Percentiles rank a stretch among this genome's conserved stretches.
Conservation (phyloP, 1,284 basidiomycete species). For the Ganoderma lingzhi region DNA sequence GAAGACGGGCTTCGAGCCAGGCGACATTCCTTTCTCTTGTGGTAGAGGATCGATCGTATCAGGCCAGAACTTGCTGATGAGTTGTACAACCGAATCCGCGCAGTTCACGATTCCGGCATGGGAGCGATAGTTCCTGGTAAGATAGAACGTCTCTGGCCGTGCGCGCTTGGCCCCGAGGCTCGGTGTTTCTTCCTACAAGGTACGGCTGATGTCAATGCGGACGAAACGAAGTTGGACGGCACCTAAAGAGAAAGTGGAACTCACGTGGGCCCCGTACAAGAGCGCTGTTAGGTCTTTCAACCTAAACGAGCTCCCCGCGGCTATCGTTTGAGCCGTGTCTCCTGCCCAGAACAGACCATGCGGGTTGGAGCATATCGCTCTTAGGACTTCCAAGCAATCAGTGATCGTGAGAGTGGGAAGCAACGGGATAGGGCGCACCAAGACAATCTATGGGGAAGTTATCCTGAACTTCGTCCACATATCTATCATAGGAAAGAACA, state of each 20-base stretch:
- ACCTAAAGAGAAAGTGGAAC: too few species aligned
- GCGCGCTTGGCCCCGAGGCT: constrained; percentile 2
- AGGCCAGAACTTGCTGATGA: constrained; percentile 71
- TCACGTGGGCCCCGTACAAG: too few species aligned
- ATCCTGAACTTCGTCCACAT: constrained; percentile 80
- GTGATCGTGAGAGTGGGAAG: too few species aligned
- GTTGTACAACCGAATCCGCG: constrained; percentile 66
- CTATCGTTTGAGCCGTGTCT: constrained; percentile 84
- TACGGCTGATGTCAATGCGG: too few species aligned
- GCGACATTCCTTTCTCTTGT: constrained; percentile 63
- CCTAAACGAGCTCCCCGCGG: constrained; percentile 72
- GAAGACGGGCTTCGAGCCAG: constrained; percentile 67
- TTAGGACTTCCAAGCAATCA: too few species aligned
- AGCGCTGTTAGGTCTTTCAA: constrained; percentile 69
- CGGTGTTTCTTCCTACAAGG: too few species aligned
- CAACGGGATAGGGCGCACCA: background rate
- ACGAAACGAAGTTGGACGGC: too few species aligned
- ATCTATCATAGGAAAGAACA: constrained; percentile 47
- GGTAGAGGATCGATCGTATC: constrained; percentile 68
- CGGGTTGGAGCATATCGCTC: constrained; percentile 55
- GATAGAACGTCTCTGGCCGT: constrained; percentile 60
- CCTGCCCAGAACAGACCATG: constrained; percentile 82
- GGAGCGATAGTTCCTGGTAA: constrained; percentile 73
- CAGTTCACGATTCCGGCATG: constrained; percentile 74
- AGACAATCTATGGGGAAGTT: constrained; percentile 70